These are phyloP conservation scores for Rhizomucor miehei DNA, from an alignment of 371 early-diverging fungal genomes.

Conservation along the genomic window DNA sequence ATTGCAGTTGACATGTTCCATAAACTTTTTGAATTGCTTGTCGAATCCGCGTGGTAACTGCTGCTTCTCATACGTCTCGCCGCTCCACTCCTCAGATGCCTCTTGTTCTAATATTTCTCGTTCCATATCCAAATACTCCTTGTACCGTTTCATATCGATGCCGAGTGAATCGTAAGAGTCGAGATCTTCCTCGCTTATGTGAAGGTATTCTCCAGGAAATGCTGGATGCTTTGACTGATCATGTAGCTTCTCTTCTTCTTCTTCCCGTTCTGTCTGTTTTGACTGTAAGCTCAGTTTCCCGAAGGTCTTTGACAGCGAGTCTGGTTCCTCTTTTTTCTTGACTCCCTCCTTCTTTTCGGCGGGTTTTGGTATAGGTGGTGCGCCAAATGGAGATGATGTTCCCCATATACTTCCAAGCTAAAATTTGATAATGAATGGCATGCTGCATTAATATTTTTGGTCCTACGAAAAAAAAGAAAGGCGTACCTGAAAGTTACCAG, in stretches of 20 bases:
- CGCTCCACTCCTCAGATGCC: conserved; percentile 58
- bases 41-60: conserved; percentile 70
- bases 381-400: too few species aligned
- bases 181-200: conserved; percentile 57
- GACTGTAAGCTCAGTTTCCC: conserved; percentile 5
- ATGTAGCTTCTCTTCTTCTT: conserved; percentile 3
- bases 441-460: too few species aligned
- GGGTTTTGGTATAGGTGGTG: too few species aligned
- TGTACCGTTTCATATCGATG: conserved; percentile 45
- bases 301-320: too few species aligned
- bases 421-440: too few species aligned
- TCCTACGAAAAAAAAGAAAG: too few species aligned
- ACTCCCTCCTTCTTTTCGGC: too few species aligned
- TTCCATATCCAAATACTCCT: conserved; percentile 49
- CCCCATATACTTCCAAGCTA: too few species aligned
- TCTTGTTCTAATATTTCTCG: conserved; percentile 31
- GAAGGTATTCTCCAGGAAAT: conserved; percentile 66
- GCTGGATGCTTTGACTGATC: conserved; percentile 18
- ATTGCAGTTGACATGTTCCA: conserved; percentile 63
- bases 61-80: conserved; percentile 82
- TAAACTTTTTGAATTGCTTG: conserved; percentile 78
- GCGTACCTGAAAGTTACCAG: too few species aligned
- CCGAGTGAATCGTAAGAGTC: conserved; percentile 21
- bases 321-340: too few species aligned
- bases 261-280: conserved; percentile 1